Base-by-base conservation (phyloP, 2,329 filamentous ascomycete species). In the Lecanosticta acicola region DNA sequence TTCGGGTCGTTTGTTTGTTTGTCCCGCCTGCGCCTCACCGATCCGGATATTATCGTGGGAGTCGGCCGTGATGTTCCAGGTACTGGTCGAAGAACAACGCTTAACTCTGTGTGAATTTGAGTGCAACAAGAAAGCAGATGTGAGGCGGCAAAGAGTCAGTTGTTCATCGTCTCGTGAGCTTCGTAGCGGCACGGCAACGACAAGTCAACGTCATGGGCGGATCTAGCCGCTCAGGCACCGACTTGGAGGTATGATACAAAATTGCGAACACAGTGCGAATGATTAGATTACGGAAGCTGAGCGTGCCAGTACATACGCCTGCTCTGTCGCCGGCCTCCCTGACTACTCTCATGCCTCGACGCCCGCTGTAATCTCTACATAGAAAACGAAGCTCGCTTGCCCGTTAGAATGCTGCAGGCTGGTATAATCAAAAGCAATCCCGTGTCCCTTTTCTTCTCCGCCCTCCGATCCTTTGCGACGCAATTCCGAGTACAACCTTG, bases 341-440 rank as follows among this genome's bases (percentile, higher is more conserved):
- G 5, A 5, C 24, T 29, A 29, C 24, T 29, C 24, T 29, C 11
- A 5, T 29, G 24, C 24, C 24, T 11, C 11, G 5, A 11, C 24
- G 24, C 32, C 33, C 32, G 37, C 24, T 26, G 39, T 42, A 40
- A 39, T 41, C 39, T n/a, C n/a, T 46, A 46, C 44, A 43, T 41
- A 38, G 41, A 45, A 46, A 41, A 38, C 34, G 33, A 42, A 39
- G 39, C 41, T 48, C 48, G 46, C 51, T 49, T 41, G 39, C 39
- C 39, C 39, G 39, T 29, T 41, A 33, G 26, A 41, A 41, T 41
- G 39, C 39, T 17, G 32, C 39, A 41, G 39, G 39, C 39, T 41
- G 39, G 39, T 41, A 41, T 39, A 7, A 11, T 37, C n/a, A 16
- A 37, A 37, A 37, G 35, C 35, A 37, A 18, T 37, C 16, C 35